phyloP scores from a whole-genome alignment of 495 filamentous ascomycete species.

The Penicillium argentinense region DNA sequence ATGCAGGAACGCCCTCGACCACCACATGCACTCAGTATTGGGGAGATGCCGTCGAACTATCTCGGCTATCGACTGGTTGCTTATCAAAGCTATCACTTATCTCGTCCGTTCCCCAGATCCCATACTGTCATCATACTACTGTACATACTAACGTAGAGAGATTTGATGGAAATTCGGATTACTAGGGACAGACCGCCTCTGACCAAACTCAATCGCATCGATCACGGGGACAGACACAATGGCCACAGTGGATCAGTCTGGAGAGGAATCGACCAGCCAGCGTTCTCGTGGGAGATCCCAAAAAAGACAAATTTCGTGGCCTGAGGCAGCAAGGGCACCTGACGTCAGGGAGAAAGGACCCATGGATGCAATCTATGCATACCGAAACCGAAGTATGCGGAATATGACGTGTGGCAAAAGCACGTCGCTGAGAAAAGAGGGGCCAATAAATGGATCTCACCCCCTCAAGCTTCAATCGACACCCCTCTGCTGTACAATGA shows the following conservation, averaged over 20 bases:
- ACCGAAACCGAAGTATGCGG: background rate
- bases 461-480: background rate
- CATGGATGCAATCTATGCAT: background rate
- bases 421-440: background rate
- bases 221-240: background rate
- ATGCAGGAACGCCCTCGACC: too few species aligned
- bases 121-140: too few species aligned
- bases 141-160: too few species aligned
- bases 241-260: background rate
- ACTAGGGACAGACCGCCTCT: too few species aligned
- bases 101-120: too few species aligned
- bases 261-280: background rate
- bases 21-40: too few species aligned
- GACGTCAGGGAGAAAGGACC: conserved; percentile 18
- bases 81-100: too few species aligned
- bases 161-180: too few species aligned
- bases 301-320: conserved; percentile 1
- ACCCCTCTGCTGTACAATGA: background rate
- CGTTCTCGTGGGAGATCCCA: background rate
- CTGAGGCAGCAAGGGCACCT: conserved; percentile 20
- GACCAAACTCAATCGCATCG: too few species aligned
- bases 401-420: background rate
- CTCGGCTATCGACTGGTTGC: too few species aligned
- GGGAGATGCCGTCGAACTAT: too few species aligned
- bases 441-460: background rate